Evolutionary conservation across 495 filamentous ascomycete species (phyloP).

Genomic region (Aspergillus bridgeri): DNA sequence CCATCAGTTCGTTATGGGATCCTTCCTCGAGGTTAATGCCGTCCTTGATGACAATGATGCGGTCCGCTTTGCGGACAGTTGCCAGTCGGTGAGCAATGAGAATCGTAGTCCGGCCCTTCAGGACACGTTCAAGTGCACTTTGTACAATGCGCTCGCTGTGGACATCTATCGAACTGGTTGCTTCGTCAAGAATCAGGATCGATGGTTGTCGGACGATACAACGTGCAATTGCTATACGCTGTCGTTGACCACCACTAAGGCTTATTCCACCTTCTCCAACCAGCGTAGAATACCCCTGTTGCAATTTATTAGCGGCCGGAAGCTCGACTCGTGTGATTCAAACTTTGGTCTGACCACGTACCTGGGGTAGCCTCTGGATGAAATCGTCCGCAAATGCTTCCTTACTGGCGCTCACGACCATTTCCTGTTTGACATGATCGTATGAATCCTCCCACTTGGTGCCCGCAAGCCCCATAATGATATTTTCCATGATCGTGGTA

Average conservation of each 20-base stretch:
- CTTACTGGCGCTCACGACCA: constrained; percentile 19
- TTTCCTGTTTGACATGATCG: constrained; percentile 43
- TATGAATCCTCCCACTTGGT: constrained; percentile 50
- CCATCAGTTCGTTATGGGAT: constrained; percentile 35
- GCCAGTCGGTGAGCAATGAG: constrained; percentile 57
- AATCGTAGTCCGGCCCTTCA: constrained; percentile 36
- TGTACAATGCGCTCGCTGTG: constrained; percentile 46
- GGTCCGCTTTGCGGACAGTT: constrained; percentile 51
- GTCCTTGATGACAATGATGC: constrained; percentile 50
- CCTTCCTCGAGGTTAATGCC: constrained; percentile 50
- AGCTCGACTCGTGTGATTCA: too few species aligned
- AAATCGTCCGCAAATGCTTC: constrained; percentile 26
- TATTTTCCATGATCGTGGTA: constrained; percentile 60
- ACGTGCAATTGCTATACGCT: constrained; percentile 66
- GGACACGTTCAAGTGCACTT: constrained; percentile 40
- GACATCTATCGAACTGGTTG: constrained; percentile 50
- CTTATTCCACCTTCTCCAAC: constrained; percentile 34
- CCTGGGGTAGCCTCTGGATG: constrained; percentile 25
- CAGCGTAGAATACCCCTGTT: constrained; percentile 32
- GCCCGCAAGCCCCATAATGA: constrained; percentile 58
- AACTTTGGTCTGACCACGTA: too few species aligned
- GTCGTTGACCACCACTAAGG: constrained; percentile 50
- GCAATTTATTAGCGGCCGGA: too few species aligned
- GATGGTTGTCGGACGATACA: constrained; percentile 80
- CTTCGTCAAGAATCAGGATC: constrained; percentile 65